phyloP scores from a whole-genome alignment of 371 early-diverging fungal species.

The Synchytrium microbalum region DNA sequence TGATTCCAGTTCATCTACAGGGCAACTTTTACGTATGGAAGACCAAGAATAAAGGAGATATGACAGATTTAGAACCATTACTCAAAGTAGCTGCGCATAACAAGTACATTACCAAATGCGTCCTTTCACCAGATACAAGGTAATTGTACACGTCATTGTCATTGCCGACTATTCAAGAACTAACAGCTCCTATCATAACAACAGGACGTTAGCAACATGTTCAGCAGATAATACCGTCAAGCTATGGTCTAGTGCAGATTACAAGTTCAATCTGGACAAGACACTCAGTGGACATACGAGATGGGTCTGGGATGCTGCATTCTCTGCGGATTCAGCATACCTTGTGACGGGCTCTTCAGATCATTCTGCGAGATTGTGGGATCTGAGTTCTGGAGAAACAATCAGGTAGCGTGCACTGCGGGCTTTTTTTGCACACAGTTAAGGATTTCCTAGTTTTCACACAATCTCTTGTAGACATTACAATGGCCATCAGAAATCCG shows the following conservation, averaged over 20 bases:
- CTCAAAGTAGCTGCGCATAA: conserved; percentile 69
- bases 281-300: conserved; percentile 76
- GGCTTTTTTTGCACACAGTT: too few relatives aligned
- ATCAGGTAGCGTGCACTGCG: too few relatives aligned
- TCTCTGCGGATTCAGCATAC: conserved; percentile 87
- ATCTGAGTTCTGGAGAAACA: conserved; percentile 70
- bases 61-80: conserved; percentile 62
- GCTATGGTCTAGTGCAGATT: conserved; percentile 27
- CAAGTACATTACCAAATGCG: conserved; percentile 71
- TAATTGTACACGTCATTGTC: conserved; percentile 26
- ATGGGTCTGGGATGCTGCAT: conserved; percentile 94
- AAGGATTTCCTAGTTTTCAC: too few relatives aligned
- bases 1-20: conserved; percentile 21
- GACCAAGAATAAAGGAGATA: conserved; percentile 44
- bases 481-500: conserved; percentile 85
- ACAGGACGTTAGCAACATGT: conserved; percentile 71
- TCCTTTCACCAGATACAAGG: conserved; percentile 78
- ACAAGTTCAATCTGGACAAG: conserved; percentile 58
- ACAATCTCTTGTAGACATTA: too few relatives aligned
- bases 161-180: conserved; percentile 10
- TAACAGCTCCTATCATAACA: neutral
- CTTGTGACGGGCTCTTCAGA: conserved; percentile 84
- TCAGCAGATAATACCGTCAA: conserved; percentile 68
- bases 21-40: conserved; percentile 83
- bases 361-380: conserved; percentile 82